Evolutionary conservation across 225 moss, liverwort and hornwort species (phyloP), one percentile per base, ranked within the genome.

Genomic region (Asterella californica): DNA sequence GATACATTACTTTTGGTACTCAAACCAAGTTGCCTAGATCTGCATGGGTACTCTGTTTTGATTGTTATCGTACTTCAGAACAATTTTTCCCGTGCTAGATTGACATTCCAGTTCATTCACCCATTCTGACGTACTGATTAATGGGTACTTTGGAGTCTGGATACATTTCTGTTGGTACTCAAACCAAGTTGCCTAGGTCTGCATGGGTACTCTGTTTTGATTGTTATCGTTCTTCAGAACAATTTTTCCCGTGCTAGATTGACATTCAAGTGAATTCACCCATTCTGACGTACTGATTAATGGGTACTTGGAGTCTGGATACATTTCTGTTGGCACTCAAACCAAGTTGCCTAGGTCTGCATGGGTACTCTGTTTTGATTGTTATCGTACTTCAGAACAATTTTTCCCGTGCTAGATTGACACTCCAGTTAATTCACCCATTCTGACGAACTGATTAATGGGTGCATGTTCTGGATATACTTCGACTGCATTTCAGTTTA

Each of bases 21-120:
- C 22, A 2, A 50, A 6, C 5, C 47, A 1, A 30, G 6, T 74
- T 17, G 10, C 0, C 9, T 38, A 52, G 0, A 4, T 71, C 53
- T 53, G 52, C 73, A 52, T 52, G 73, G 73, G 73, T 52, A 73
- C 55, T 75, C 36, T 45, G 54, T 57, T 29, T 52, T 70, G 69
- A 24, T 33, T 59, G 54, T n/a, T 14, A 37, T 57, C 45, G 22
- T 59, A 21, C 70, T 55, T 10, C 45, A 59, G 9, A 5, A 45
- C 42, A 70, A 21, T 70, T 79, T 53, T 54, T 74, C 53, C 49
- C 74, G 18, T 74, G 74, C 74, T 32, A 34, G 0, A 69, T 34
- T 11, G 2, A 69, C 5, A 0, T 33, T 34, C 68, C 68, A 69
- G 37, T n/a, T n/a, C 68, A 15, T 57, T 4, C 24, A 57, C 57